Evolutionary conservation across 192 early-diverging fungal species (phyloP), one percentile per base, ranked within the genome.

Genomic region (Umbelopsis sp.): DNA sequence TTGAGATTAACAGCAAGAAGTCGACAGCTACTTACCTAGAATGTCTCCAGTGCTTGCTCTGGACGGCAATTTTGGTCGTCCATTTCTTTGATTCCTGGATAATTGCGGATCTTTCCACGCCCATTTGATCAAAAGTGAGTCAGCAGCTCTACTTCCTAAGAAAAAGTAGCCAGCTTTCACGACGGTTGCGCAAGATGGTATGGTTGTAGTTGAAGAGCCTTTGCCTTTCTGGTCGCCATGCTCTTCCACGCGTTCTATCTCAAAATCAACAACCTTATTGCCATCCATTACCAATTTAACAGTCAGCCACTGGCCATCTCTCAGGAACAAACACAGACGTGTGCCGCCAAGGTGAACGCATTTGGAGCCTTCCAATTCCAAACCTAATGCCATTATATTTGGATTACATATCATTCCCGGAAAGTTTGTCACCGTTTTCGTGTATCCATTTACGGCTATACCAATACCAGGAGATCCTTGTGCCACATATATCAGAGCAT

Each of bases 401-500:
- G 44, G 33, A 41, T 81, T 80, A 58, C 84, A 80, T 22, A 73
- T 73, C 68, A 78, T 78, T 3, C 71, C 65, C 0, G 89, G 79
- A 51, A 80, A 87, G 51, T 79, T 78, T 0, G 80, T 81, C 58
- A 85, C 80, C 16, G 74, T 55, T 1, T 73, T 74, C 22, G 84
- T 84, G 47, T 93, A 96, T 18, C 81, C 86, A 71, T 93, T 96
- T 18, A 93, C 87, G 1, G 89, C 89, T 5, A 87, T 84, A 16
- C 85, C 88, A 30, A 93, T 82, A 37, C 93, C 90, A n/a, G 91
- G 84, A 10, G 92, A 83, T 52, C 87, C 94, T 80, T 97, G 94
- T 69, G 90, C 90, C 1, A 97, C 81, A 70, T 99, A 90, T 15
- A 96, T 84, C 20, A 99, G 66, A 6, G 92, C 88, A 77, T 94